Conservation (phyloP, 306 rosid species). For the Malus orientalis region DNA sequence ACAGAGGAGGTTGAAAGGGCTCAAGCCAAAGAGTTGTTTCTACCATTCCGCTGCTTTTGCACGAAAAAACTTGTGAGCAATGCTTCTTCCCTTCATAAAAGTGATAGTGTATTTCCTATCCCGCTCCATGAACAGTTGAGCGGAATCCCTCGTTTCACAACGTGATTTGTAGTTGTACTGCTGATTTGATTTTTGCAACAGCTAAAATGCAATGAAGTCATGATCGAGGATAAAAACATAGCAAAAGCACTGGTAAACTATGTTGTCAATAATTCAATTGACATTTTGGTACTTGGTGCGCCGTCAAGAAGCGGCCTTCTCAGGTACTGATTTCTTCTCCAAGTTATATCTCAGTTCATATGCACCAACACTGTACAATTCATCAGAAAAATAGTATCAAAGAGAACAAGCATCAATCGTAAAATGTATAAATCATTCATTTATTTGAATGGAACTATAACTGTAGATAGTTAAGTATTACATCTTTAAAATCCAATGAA, state of each 20-base stretch:
- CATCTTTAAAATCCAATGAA: too few species aligned
- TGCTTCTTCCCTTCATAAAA: not conserved
- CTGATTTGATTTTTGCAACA: constrained; percentile 16
- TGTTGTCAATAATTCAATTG: constrained; percentile 29
- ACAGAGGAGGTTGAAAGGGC: constrained; percentile 39
- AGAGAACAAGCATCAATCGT: too few species aligned
- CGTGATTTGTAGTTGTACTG: not conserved
- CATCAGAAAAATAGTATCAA: too few species aligned
- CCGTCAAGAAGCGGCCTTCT: constrained; percentile 27
- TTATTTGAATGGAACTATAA: too few species aligned
- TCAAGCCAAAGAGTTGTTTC: constrained; percentile 59
- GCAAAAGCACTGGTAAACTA: constrained; percentile 48
- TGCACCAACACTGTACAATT: too few species aligned
- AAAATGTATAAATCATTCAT: too few species aligned
- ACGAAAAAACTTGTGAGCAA: constrained; percentile 49
- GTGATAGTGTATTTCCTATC: too few species aligned
- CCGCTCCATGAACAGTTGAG: too few species aligned
- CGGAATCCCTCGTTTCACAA: too few species aligned
- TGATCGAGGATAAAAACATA: constrained; percentile 51
- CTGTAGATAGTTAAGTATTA: too few species aligned
- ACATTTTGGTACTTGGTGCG: constrained; percentile 48
- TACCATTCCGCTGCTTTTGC: constrained; percentile 73
- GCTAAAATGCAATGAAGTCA: constrained; percentile 65
- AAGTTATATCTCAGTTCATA: too few species aligned
- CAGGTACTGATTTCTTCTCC: constrained; percentile 26